Conservation (phyloP, 2,329 filamentous ascomycete genomes). For the Grosmannia huntii region DNA sequence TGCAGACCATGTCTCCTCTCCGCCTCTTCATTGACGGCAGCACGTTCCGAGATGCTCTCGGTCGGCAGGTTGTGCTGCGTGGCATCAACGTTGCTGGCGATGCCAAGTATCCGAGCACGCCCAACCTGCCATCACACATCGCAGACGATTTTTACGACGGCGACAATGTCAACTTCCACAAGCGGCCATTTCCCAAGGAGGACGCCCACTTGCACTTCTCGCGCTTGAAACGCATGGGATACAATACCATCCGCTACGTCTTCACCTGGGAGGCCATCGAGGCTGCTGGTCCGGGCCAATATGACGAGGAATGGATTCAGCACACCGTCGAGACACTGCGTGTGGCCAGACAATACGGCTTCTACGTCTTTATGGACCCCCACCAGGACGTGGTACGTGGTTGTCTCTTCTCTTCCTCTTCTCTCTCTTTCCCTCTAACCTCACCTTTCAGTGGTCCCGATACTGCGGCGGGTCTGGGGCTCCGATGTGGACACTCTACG, state of each 20-base stretch:
- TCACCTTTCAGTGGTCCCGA: slow-evolving; percentile 61
- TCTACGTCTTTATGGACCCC: slow-evolving; percentile 97
- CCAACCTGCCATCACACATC: slow-evolving; percentile 70
- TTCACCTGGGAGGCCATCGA: slow-evolving; percentile 99
- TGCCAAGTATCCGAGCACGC: slow-evolving; percentile 74
- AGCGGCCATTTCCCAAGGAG: slow-evolving; percentile 68
- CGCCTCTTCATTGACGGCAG: slow-evolving; percentile 75
- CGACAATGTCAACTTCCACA: slow-evolving; percentile 80
- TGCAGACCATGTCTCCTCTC: slow-evolving; percentile 51
- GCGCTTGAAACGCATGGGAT: slow-evolving; percentile 75
- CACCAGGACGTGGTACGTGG: slow-evolving; percentile 83
- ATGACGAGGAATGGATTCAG: slow-evolving; percentile 87
- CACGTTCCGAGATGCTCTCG: slow-evolving; percentile 67
- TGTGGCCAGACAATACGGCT: slow-evolving; percentile 77
- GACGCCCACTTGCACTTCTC: slow-evolving; percentile 82
- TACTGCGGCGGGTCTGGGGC: slow-evolving; percentile 91
- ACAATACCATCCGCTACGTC: slow-evolving; percentile 91
- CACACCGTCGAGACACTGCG: slow-evolving; percentile 80
- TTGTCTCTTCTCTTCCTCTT: neutral
- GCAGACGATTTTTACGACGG: slow-evolving; percentile 77
- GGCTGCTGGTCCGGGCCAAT: slow-evolving; percentile 75
- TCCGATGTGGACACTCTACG: slow-evolving; percentile 95
- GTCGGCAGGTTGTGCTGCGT: slow-evolving; percentile 76
- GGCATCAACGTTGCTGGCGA: slow-evolving; percentile 92
- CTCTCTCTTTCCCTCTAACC: neutral